Evolutionary conservation across 108 stramenopile species (phyloP), one percentile per base, ranked within the genome.

Genomic region (Discostella pseudostelligera): DNA sequence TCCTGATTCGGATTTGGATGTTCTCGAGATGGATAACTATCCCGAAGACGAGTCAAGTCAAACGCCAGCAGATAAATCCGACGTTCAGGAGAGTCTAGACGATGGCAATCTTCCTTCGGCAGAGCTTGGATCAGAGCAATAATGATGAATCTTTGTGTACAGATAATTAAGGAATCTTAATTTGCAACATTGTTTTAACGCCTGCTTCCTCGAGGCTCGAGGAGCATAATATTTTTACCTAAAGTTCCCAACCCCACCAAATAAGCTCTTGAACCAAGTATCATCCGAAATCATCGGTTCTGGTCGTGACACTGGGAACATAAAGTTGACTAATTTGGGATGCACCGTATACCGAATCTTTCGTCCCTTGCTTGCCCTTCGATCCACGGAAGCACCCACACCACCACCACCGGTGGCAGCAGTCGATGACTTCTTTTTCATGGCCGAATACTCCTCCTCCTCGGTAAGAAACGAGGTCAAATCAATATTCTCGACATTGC

Each of bases 321-420:
- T 96, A 64, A 96, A 97, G 69, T 96, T 96, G 50, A 93, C 90
- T 45, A 97, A 60, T 65, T 96, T 97, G 17, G 89, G 89, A 61
- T 92, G 84, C 16, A 87, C 88, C 24, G 68, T 73, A 81, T 96
- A 97, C 5, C 95, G 90, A 64, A 97, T 85, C 79, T 95, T 96
- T 8, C 97, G 71, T 55, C 97, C 97, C 65, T 97, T 97, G 68
- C 92, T 94, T 8, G 97, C 97, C 59, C 84, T 81, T 26, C 92
- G 76, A 77, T 97, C 97, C 35, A 97, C 95, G 45, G 37, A 32
- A 32, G 32, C 17, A 54, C 53, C 76, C 25, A 37, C 48, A 26
- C 48, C 70, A 35, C 47, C 44, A 36, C 44, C 42, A 58, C 58
- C 66, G n/a, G n/a, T n/a, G n/a, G 13, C 64, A 62, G 17, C 48